Evolutionary conservation across 805 yeast species (phyloP).

Genomic region (Kodamaea hsintzibuensis): DNA sequence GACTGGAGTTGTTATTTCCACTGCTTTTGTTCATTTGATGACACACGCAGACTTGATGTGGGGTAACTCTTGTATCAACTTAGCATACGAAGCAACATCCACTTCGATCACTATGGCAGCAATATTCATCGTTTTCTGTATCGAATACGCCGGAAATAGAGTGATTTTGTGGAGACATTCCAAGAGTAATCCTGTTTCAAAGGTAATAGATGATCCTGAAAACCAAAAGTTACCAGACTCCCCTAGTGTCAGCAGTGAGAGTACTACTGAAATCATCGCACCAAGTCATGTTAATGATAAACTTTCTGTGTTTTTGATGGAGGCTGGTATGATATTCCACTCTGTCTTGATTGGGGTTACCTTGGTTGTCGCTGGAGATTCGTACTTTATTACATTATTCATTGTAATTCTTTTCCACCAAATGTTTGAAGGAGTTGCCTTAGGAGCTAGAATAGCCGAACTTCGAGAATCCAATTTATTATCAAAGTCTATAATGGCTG

Average conservation of each 20-base stretch:
- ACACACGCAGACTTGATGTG: conserved; percentile 29
- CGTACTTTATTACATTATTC: conserved; percentile 28
- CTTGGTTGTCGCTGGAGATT: conserved; percentile 30
- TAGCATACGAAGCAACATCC: conserved; percentile 28
- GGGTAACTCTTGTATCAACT: conserved; percentile 23
- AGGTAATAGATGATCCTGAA: not conserved
- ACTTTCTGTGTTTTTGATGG: conserved; percentile 18
- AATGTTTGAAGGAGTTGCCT: conserved; percentile 32
- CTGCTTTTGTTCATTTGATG: conserved; percentile 33
- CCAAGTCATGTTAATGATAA: conserved; percentile 11
- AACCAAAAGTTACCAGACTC: not conserved
- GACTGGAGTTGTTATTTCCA: conserved; percentile 32
- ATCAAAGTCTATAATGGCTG: conserved; percentile 21
- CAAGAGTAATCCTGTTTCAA: not conserved
- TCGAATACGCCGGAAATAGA: conserved; percentile 17
- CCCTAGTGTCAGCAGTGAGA: not conserved
- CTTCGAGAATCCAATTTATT: conserved; percentile 9
- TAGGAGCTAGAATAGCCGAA: conserved; percentile 27
- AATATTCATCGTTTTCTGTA: conserved; percentile 23
- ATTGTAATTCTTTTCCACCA: conserved; percentile 35
- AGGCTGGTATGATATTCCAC: conserved; percentile 33
- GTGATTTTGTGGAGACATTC: not conserved
- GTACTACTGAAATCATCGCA: not conserved
- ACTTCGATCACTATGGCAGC: conserved; percentile 33
- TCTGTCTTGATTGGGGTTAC: conserved; percentile 32